Evolutionary conservation across 192 early-diverging fungal genomes (phyloP).

Genomic region (Linnemannia hyalina): DNA sequence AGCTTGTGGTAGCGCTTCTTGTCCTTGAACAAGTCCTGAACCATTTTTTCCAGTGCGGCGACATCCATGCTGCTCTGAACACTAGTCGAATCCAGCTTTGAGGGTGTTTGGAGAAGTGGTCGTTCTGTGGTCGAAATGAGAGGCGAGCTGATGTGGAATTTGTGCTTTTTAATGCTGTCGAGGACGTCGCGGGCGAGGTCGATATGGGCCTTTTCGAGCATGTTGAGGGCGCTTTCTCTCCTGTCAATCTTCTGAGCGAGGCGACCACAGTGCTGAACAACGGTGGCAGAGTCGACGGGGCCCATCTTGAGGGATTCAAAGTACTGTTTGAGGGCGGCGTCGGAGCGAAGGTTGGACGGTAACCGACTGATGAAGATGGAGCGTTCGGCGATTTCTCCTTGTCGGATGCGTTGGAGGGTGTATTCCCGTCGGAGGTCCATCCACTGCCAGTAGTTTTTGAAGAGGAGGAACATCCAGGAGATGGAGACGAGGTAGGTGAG

Average conservation of each 20-base stretch:
- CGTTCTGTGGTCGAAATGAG: conserved; percentile 9
- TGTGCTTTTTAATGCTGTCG: conserved; percentile 39
- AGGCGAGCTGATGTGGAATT: conserved; percentile 9
- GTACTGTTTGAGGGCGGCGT: conserved; percentile 62
- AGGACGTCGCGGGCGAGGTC: conserved; percentile 54
- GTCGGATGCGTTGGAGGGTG: conserved; percentile 46
- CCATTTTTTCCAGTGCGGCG: conserved; percentile 22
- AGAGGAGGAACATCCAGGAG: conserved; percentile 68
- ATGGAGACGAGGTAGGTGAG: conserved; percentile 62
- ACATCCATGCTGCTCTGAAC: conserved; percentile 7
- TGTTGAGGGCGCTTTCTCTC: conserved; percentile 56
- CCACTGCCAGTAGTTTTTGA: conserved; percentile 68
- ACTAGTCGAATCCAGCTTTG: not conserved
- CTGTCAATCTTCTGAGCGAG: conserved; percentile 59
- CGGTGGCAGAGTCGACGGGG: conserved; percentile 62
- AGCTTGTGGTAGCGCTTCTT: conserved; percentile 37
- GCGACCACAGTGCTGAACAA: conserved; percentile 65
- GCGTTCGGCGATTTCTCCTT: conserved; percentile 58
- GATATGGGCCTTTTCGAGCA: conserved; percentile 65
- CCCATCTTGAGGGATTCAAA: conserved; percentile 70
- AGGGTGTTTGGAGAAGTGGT: conserved; percentile 11
- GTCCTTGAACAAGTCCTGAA: conserved; percentile 26
- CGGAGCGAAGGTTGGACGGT: conserved; percentile 61
- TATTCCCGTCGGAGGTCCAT: conserved; percentile 63
- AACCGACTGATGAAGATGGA: conserved; percentile 70